Evolutionary conservation across 1,139 yeast genomes (phyloP), one percentile per base, ranked within the genome.

Genomic region (Sugiyamaella castrensis): DNA sequence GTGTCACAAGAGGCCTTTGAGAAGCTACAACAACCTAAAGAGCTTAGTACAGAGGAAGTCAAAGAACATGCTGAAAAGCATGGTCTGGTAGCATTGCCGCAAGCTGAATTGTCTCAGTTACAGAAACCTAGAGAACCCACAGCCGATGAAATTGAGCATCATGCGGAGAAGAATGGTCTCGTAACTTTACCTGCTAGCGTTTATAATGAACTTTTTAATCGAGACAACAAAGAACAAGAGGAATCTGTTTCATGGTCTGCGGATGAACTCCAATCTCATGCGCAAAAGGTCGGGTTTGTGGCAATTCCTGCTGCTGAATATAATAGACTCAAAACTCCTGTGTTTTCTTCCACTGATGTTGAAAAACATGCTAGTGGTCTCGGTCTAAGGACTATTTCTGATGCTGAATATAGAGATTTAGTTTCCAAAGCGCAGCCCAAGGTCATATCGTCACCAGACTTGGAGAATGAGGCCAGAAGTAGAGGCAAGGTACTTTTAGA

Each of bases 351-450:
- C 4, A 13, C 10, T 5, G 42, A 36, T 13, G 32, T 59, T 30
- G 50, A 51, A 16, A 38, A 39, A 8, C 56, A 53, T 12, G 64
- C 63, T 1, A 49, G 49, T 29, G 47, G 47, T 39, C 59, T 73
- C 38, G 79, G 80, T 1, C 66, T 73, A 5, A 32, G 37, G 15
- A 43, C 42, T 4, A 37, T 43, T 2, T 43, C 47, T 11, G 42
- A 43, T 28, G 37, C 42, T 15, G 47, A 38, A 9, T 48, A 40
- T 26, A 33, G 38, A n/a, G 43, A 19, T 12, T 19, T 49, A 38
- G 42, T 35, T 39, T 38, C 44, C 2, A 40, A 30, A 30, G 12
- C 47, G 16, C 37, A 33, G 30, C 44, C 41, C n/a, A 38, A 33
- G 11, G 40, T 30, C 12, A 26, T 46, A 24, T 30, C 42, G 11